Percentiles rank a stretch among this genome's conserved stretches.
Conservation (phyloP, 116 monocot species). For the Zostera marina region DNA sequence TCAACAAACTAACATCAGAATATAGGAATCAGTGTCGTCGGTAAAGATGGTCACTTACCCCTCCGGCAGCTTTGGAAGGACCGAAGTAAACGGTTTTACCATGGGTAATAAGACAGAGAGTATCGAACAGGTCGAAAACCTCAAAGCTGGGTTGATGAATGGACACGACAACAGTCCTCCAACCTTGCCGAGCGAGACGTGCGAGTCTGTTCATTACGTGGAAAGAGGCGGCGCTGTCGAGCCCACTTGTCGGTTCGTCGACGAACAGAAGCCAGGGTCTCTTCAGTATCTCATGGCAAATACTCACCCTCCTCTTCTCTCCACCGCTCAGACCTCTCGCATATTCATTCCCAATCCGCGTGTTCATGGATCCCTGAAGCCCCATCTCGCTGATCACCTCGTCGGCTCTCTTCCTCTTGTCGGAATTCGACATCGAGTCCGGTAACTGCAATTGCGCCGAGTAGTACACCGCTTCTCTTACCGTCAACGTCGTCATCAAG, state of each 20-base stretch:
- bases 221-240: constrained; percentile 27
- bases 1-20: not conserved
- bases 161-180: constrained; percentile 15
- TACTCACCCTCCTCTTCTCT: constrained; percentile 27
- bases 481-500: constrained; percentile 22
- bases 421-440: constrained; percentile 5
- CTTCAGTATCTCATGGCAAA: constrained; percentile 22
- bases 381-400: constrained; percentile 21
- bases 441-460: constrained; percentile 28
- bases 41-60: constrained; percentile 11
- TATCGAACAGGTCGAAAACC: constrained; percentile 13
- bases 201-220: constrained; percentile 16
- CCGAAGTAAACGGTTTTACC: constrained; percentile 26
- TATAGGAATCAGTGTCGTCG: too few species aligned
- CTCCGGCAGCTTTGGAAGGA: not conserved
- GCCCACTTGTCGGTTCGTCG: constrained; percentile 27
- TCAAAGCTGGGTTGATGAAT: constrained; percentile 25
- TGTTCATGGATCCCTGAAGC: constrained; percentile 11
- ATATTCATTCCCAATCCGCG: constrained; percentile 11
- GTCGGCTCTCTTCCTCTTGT: constrained; percentile 21
- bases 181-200: constrained; percentile 5
- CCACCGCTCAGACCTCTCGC: constrained; percentile 21
- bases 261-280: constrained; percentile 20
- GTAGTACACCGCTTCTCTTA: constrained; percentile 25
- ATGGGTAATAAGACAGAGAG: constrained; percentile 15